These are phyloP conservation scores for Xylariaceae sp. DNA, from an alignment of 2,329 filamentous ascomycete genomes.

Conservation along the genomic window DNA sequence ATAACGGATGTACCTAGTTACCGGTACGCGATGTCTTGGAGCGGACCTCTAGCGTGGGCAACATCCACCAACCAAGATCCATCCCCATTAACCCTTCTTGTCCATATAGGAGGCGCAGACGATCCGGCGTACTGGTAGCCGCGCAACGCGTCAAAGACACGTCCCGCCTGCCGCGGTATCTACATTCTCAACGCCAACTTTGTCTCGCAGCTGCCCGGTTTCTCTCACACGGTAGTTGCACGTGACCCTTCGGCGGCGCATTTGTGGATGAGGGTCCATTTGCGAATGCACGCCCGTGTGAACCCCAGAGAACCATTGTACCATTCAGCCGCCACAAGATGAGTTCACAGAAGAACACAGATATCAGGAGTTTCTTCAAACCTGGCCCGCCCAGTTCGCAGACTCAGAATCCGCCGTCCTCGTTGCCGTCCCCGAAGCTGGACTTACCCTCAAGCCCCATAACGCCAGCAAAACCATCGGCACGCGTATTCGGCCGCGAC, in stretches of 20 bases:
- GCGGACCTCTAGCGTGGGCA: too few relatives aligned
- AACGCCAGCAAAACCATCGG: constrained; percentile 28
- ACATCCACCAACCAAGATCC: too few relatives aligned
- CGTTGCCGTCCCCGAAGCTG: constrained; percentile 5
- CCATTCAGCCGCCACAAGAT: constrained; percentile 3
- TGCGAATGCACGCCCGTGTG: not conserved
- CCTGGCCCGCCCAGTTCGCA: constrained; percentile 15
- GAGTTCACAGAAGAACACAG: constrained; percentile 23
- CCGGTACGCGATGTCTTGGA: too few relatives aligned
- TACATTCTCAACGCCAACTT: not conserved
- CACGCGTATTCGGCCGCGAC: constrained; percentile 42
- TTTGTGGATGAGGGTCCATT: not conserved
- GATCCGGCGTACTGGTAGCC: not conserved
- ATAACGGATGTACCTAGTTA: too few relatives aligned
- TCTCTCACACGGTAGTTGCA: not conserved
- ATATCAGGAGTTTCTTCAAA: constrained; percentile 35
- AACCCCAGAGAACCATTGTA: not conserved
- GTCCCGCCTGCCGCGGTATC: not conserved
- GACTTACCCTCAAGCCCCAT: constrained; percentile 29
- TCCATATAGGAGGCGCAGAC: not conserved
- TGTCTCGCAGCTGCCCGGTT: not conserved
- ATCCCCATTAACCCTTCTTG: too few relatives aligned
- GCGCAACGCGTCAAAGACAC: not conserved
- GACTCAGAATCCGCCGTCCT: constrained; percentile 16
- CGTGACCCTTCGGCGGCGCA: constrained; percentile 4